Conservation (phyloP, 2,329 filamentous ascomycete genomes). For the Trichoderma sp. region DNA sequence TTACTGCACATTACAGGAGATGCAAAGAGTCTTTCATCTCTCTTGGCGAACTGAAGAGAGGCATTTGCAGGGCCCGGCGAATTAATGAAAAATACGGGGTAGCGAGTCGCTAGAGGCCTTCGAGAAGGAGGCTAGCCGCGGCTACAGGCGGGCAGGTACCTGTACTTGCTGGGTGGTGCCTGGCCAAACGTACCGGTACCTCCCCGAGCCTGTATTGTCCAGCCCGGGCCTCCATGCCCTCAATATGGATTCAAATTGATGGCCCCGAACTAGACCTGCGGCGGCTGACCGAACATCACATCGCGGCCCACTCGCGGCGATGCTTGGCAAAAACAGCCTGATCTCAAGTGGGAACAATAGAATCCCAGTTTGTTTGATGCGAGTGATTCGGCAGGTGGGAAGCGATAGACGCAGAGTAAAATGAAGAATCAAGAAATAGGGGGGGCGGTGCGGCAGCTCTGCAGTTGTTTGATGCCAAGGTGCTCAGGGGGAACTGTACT, state of each 20-base stretch:
- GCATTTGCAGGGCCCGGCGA: background rate
- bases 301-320: background rate
- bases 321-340: background rate
- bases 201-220: background rate
- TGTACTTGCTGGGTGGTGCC: background rate
- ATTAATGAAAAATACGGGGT: slow-evolving; percentile 4
- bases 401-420: background rate
- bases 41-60: background rate
- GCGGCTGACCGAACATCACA: background rate
- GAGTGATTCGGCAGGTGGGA: slow-evolving; percentile 4
- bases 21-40: background rate
- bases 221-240: background rate
- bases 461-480: no score
- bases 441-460: background rate
- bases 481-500: no score
- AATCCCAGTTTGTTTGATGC: background rate
- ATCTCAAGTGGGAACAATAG: background rate
- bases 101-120: slow-evolving; percentile 5
- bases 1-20: background rate
- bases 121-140: slow-evolving; percentile 2
- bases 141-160: background rate
- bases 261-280: background rate
- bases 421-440: background rate
- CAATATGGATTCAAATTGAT: background rate
- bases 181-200: background rate